These are phyloP conservation scores for Aspergillus niger DNA, from an alignment of 2,329 filamentous ascomycete genomes.

Conservation along the genomic window DNA sequence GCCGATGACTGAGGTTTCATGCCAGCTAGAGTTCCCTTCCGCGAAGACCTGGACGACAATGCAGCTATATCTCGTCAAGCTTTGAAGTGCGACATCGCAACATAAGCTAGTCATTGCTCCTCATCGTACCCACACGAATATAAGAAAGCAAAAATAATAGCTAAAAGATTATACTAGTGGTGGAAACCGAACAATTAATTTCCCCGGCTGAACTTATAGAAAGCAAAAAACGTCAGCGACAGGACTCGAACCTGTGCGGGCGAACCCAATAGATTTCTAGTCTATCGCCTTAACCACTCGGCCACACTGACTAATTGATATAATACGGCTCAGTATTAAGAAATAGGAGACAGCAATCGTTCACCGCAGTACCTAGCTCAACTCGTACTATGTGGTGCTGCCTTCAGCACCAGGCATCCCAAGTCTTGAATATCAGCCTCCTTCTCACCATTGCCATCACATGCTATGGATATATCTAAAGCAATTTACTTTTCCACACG, in stretches of 20 bases:
- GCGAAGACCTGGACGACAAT: no score
- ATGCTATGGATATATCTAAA: no score
- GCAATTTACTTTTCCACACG: no score
- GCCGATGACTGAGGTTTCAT: no score
- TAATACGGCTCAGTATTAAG: not conserved
- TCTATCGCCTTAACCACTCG: not conserved
- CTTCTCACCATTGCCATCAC: no score
- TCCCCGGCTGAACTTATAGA: not conserved
- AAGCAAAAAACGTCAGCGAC: conserved; percentile 36
- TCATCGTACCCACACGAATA: no score
- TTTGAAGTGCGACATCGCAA: no score
- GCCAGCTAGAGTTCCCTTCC: no score
- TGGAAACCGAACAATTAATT: not conserved
- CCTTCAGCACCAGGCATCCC: no score
- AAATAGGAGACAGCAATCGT: not conserved
- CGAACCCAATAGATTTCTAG: conserved; percentile 10
- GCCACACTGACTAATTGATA: not conserved
- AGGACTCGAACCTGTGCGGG: conserved; percentile 22
- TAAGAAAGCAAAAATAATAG: not conserved
- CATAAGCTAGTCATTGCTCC: no score
- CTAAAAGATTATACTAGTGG: not conserved
- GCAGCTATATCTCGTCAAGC: no score
- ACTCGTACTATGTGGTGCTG: not conserved
- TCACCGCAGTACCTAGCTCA: not conserved
- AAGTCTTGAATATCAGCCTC: no score